Evolutionary conservation across 139 green algal genomes (phyloP), one percentile per base, ranked within the genome.

Genomic region (Chlamydomonas incerta): DNA sequence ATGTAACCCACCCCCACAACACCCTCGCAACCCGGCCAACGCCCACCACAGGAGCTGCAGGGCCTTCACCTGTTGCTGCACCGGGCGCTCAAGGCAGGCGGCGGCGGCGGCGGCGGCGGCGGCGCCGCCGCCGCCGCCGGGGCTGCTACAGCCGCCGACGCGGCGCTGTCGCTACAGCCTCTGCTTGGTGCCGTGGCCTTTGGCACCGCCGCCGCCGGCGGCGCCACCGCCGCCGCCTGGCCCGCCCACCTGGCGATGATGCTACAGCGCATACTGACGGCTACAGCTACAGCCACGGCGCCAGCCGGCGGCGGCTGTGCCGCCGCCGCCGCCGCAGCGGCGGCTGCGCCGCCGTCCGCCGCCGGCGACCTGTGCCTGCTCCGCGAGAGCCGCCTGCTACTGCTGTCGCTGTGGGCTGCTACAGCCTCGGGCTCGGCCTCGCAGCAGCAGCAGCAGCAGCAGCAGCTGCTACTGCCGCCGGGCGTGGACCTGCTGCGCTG

Each of bases 281-380:
- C 41, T 8, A 50, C 41, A 2, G 57, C n/a, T 26, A 5, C 47
- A 50, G 33, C 62, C 1, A 1, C 29, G 60, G 20, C 17, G 28
- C 0, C 71, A 34, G 29, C 65, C 29, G 63, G 41, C 23, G 24
- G n/a, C 65, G 66, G 15, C 47, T 20, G n/a, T 5, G 76, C 41
- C 23, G 50, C 31, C 66, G 47, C 1, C 46, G 66, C 21, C 29
- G 79, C 17, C 20, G 33, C 10, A 5, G 41, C 11, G 3, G 57
- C 11, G 29, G 41, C 62, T 26, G 34, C n/a, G 34, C 34, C 68
- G 63, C 11, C 63, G 63, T 31, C n/a, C 15, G 23, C 34, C 18
- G 47, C 87, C 67, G 72, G 71, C 18, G 86, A 87, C 13, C 67
- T 87, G 50, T 87, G 79, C 72, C 63, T 90, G 28, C 29, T 62